Evolutionary conservation across 179 eudicot genomes (phyloP).

Genomic region (Silene noctiflora): DNA sequence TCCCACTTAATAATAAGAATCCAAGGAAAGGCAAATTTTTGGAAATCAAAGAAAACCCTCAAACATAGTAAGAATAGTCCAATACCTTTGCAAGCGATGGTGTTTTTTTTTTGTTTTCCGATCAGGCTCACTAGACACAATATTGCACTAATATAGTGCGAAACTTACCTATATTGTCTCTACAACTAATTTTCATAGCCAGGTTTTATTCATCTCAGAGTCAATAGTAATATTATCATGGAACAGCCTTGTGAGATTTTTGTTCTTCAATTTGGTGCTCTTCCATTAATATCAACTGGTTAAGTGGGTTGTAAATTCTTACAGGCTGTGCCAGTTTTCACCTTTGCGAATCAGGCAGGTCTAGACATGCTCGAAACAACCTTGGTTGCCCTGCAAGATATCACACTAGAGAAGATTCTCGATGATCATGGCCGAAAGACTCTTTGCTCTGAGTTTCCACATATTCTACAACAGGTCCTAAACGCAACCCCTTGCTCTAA

Average conservation of each 20-base stretch:
- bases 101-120: background rate
- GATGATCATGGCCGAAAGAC: slow-evolving; percentile 87
- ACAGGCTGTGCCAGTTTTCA: slow-evolving; percentile 82
- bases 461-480: slow-evolving; percentile 76
- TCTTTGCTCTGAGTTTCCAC: slow-evolving; percentile 77
- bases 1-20: too few species aligned
- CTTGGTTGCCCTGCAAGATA: slow-evolving; percentile 87
- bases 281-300: background rate
- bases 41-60: too few species aligned
- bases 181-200: too few species aligned
- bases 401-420: slow-evolving; percentile 71
- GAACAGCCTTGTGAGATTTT: background rate
- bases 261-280: background rate
- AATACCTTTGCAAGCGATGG: background rate
- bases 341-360: slow-evolving; percentile 96
- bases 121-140: background rate
- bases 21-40: too few species aligned
- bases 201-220: too few species aligned
- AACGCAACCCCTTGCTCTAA: background rate
- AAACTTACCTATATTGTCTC: too few species aligned
- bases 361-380: slow-evolving; percentile 98
- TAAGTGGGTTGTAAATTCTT: background rate
- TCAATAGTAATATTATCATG: too few species aligned
- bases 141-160: background rate
- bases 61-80: too few species aligned